Conservation (phyloP, 2,329 filamentous ascomycete species). For the Sporothrix schenckii region DNA sequence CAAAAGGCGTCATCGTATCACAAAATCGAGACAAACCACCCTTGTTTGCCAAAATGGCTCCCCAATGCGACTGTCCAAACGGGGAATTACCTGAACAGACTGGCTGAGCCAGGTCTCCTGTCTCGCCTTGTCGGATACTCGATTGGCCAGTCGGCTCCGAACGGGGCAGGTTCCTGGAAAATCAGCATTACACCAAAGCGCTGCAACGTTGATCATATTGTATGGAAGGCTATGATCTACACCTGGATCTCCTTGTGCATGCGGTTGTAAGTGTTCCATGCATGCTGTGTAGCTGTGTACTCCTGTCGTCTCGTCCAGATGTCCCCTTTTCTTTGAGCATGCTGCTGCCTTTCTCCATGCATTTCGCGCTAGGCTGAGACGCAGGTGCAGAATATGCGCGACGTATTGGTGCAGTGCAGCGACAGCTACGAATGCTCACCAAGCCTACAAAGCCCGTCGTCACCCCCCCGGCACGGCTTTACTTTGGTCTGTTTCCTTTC, state of each 20-base stretch:
- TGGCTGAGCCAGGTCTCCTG: background rate
- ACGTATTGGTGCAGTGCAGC: constrained; percentile 1
- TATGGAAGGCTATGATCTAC: constrained; percentile 20
- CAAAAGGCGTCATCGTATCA: background rate
- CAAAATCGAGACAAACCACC: background rate
- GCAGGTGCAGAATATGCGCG: background rate
- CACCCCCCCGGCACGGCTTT: background rate
- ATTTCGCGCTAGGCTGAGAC: constrained; percentile 9
- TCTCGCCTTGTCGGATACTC: constrained; percentile 10
- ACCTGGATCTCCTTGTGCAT: background rate
- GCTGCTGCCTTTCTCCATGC: background rate
- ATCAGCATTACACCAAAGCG: background rate
- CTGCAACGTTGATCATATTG: constrained; percentile 22
- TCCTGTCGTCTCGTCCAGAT: background rate
- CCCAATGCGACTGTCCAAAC: background rate
- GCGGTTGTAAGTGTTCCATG: background rate
- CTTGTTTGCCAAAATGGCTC: background rate
- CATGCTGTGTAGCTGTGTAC: background rate
- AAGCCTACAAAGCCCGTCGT: background rate
- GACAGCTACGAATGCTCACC: background rate
- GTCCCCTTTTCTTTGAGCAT: background rate
- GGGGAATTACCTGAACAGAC: background rate
- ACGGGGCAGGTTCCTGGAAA: background rate
- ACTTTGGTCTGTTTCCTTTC: background rate
- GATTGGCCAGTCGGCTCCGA: constrained; percentile 19